These are phyloP conservation scores for Leishmania tropica DNA, from an alignment of 208 protist genomes.

Conservation along the genomic window DNA sequence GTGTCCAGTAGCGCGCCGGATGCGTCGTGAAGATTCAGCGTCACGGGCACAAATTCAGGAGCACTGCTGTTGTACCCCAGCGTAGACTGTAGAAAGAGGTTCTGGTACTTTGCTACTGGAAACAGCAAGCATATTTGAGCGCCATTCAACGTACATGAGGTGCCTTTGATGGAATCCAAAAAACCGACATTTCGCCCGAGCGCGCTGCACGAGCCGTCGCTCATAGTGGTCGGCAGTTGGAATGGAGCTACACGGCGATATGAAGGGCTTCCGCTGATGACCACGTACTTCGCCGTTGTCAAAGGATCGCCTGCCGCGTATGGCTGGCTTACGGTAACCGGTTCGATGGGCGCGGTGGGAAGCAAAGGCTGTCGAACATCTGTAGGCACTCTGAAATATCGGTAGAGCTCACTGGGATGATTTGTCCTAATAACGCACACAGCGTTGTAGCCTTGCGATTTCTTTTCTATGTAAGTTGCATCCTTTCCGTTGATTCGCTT, in stretches of 20 bases:
- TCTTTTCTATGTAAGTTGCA: conserved; percentile 45
- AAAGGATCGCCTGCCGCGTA: conserved; percentile 39
- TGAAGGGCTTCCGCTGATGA: conserved; percentile 1
- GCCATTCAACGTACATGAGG: conserved; percentile 50
- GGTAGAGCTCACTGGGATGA: conserved; percentile 57
- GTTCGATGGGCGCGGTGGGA: not conserved
- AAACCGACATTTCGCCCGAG: conserved; percentile 42
- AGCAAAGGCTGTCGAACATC: conserved; percentile 34
- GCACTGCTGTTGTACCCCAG: conserved; percentile 9
- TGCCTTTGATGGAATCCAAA: conserved; percentile 56
- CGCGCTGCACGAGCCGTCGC: conserved; percentile 48
- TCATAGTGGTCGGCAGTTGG: conserved; percentile 34
- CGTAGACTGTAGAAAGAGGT: conserved; percentile 49
- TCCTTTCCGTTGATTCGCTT: conserved; percentile 48
- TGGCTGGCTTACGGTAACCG: not conserved
- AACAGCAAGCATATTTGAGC: conserved; percentile 47
- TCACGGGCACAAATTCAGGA: conserved; percentile 31
- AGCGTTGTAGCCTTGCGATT: conserved; percentile 31
- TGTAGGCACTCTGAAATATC: conserved; percentile 71
- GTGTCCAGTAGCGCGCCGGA: conserved; percentile 33
- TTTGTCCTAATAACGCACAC: conserved; percentile 72
- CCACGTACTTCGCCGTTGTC: conserved; percentile 30
- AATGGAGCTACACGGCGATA: conserved; percentile 47
- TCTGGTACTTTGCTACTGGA: conserved; percentile 41
- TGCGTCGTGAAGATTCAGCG: conserved; percentile 37